phyloP scores from a whole-genome alignment of 2,329 filamentous ascomycete genomes.

The Didymella exigua region DNA sequence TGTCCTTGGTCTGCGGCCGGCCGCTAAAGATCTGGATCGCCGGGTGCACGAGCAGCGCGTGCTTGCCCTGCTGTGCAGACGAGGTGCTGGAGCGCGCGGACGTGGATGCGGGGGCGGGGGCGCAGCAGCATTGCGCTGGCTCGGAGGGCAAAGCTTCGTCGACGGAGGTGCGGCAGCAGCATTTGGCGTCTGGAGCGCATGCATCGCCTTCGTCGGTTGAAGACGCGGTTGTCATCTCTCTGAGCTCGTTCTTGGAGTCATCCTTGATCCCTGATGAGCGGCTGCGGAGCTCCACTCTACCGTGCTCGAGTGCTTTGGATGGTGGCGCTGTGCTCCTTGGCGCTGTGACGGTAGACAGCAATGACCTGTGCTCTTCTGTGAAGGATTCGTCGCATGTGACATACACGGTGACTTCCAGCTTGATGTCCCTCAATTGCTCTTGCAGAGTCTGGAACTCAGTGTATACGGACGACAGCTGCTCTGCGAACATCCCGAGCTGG shows the following conservation, averaged over 20 bases:
- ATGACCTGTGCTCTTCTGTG: slow-evolving; percentile 48
- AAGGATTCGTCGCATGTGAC: slow-evolving; percentile 60
- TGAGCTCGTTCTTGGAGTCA: slow-evolving; percentile 24
- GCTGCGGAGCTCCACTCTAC: slow-evolving; percentile 28
- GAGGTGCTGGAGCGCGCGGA: slow-evolving; percentile 13
- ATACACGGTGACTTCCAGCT: slow-evolving; percentile 60
- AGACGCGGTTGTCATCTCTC: slow-evolving; percentile 1
- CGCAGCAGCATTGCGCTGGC: slow-evolving; percentile 24
- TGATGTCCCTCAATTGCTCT: slow-evolving; percentile 45
- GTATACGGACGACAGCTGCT: slow-evolving; percentile 55
- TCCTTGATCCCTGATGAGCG: slow-evolving; percentile 13
- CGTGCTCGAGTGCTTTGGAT: slow-evolving; percentile 18
- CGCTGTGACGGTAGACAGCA: slow-evolving; percentile 32
- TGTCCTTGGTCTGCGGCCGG: slow-evolving; percentile 57
- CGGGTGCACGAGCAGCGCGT: slow-evolving; percentile 38
- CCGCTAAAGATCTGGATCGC: slow-evolving; percentile 53
- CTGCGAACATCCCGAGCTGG: slow-evolving; percentile 60
- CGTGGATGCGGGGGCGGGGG: neutral
- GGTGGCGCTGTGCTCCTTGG: slow-evolving; percentile 17
- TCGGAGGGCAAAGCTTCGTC: slow-evolving; percentile 36
- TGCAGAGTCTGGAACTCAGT: slow-evolving; percentile 52
- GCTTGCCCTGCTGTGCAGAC: slow-evolving; percentile 14
- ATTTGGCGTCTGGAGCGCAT: slow-evolving; percentile 42
- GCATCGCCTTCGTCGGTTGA: slow-evolving; percentile 27
- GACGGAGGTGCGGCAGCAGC: slow-evolving; percentile 58